These are phyloP conservation scores for Puya raimondii DNA, from an alignment of 176 grass and related monocot species.

Conservation along the genomic window DNA sequence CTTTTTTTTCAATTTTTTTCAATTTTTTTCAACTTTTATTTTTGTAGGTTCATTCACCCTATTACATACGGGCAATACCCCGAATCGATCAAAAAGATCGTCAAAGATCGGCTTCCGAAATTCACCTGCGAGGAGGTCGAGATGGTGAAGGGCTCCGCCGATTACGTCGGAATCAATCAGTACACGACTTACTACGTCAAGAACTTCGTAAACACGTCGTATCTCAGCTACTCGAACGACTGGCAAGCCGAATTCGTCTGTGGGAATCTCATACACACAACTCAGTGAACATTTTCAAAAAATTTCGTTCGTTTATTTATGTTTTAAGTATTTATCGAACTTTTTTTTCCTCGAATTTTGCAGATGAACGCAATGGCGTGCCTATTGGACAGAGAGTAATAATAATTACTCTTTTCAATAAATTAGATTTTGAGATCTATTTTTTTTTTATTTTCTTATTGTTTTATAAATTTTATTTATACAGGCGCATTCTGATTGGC, in stretches of 20 bases:
- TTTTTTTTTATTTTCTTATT: background rate
- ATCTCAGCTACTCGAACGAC: conserved; percentile 51
- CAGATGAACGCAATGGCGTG: conserved; percentile 50
- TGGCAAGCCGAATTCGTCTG: conserved; percentile 62
- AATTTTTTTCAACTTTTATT: background rate
- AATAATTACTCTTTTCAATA: background rate
- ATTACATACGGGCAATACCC: conserved; percentile 60
- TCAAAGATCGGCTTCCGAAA: conserved; percentile 51
- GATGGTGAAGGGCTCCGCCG: conserved; percentile 81
- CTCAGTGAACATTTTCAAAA: background rate
- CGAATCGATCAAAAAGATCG: conserved; percentile 53
- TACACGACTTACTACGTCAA: conserved; percentile 82
- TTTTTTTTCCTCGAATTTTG: background rate
- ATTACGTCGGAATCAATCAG: conserved; percentile 78
- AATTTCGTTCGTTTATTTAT: no score
- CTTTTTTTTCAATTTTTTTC: background rate
- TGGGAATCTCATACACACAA: conserved; percentile 21
- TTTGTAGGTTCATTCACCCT: conserved; percentile 73
- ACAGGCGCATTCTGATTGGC: conserved; percentile 79
- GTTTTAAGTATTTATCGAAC: background rate
- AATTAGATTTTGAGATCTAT: background rate
- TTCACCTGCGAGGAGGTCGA: conserved; percentile 57
- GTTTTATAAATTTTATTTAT: background rate
- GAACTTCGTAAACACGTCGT: conserved; percentile 29
- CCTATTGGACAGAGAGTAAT: conserved; percentile 63